Conservation (phyloP, 441 rosid genomes). For the Syzygium malaccense region DNA sequence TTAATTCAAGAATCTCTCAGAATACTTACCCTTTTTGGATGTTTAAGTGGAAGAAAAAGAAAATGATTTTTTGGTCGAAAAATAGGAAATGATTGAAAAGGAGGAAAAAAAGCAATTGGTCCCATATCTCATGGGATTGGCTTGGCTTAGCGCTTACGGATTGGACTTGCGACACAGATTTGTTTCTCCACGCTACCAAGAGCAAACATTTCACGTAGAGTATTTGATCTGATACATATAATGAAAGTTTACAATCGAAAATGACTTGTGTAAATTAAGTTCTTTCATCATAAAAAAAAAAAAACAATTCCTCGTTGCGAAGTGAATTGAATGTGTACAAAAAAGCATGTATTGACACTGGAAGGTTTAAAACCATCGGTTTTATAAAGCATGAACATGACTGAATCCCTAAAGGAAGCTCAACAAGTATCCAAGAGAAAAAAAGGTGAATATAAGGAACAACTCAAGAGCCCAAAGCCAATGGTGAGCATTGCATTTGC, state of each 20-base stretch:
- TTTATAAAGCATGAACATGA: neutral
- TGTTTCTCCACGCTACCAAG: neutral
- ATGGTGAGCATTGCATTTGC: neutral
- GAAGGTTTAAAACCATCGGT: neutral
- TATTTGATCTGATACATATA: no score
- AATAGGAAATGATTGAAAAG: neutral
- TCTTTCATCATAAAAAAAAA: neutral
- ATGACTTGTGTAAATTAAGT: neutral
- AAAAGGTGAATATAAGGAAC: neutral
- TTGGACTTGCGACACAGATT: neutral
- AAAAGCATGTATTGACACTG: neutral
- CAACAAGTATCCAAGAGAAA: neutral
- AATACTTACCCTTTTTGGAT: neutral
- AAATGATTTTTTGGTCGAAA: neutral
- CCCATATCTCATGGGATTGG: neutral
- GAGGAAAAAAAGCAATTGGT: neutral
- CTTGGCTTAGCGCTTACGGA: neutral
- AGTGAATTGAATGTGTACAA: neutral
- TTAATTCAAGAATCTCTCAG: neutral
- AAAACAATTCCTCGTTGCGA: neutral
- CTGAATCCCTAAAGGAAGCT: neutral
- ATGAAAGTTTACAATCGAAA: neutral
- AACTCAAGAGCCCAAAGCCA: neutral
- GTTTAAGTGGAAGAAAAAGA: neutral
- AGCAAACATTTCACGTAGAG: neutral